Conservation (phyloP, 495 filamentous ascomycete genomes). For the Penicilliopsis zonata region DNA sequence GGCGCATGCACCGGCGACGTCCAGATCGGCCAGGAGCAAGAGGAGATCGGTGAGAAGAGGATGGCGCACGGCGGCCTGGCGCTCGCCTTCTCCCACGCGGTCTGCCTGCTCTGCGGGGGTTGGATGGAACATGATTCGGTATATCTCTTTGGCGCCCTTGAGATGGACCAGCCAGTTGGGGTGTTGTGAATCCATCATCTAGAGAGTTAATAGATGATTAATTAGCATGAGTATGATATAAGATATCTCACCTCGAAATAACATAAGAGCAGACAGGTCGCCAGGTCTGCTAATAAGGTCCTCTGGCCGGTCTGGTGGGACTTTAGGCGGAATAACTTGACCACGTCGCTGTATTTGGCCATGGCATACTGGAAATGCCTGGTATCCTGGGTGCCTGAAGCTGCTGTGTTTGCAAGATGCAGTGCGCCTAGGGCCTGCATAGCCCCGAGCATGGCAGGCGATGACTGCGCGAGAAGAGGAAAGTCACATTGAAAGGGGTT, state of each 20-base stretch:
- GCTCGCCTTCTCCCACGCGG: slow-evolving; percentile 17
- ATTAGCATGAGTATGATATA: too few relatives aligned
- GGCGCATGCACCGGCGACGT: slow-evolving; percentile 29
- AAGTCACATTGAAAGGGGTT: slow-evolving; percentile 26
- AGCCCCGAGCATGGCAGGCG: slow-evolving; percentile 25
- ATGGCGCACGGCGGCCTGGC: slow-evolving; percentile 23
- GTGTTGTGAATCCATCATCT: slow-evolving; percentile 37
- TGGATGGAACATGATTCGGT: slow-evolving; percentile 23
- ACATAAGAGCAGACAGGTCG: slow-evolving; percentile 27
- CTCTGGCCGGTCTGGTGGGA: slow-evolving; percentile 17
- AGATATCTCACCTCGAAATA: slow-evolving; percentile 22
- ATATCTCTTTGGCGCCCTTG: slow-evolving; percentile 30
- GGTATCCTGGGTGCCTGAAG: slow-evolving; percentile 19
- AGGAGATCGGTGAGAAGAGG: slow-evolving; percentile 28
- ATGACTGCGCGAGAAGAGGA: slow-evolving; percentile 24
- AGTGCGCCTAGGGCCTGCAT: slow-evolving; percentile 34
- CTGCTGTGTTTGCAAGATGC: slow-evolving; percentile 29
- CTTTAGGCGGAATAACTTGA: slow-evolving; percentile 21
- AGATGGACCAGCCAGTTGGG: slow-evolving; percentile 30
- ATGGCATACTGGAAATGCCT: slow-evolving; percentile 30
- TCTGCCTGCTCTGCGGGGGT: slow-evolving; percentile 7
- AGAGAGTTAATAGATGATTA: slow-evolving; percentile 1
- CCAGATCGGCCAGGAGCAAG: slow-evolving; percentile 27
- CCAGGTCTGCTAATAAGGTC: slow-evolving; percentile 22
- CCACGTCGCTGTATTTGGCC: slow-evolving; percentile 27